A percentile compares a stretch with the other conserved stretches of the same genome.
These are phyloP conservation scores for Zygnema circumcarinatum DNA, from an alignment of 139 green algal species.

Conservation along the genomic window DNA sequence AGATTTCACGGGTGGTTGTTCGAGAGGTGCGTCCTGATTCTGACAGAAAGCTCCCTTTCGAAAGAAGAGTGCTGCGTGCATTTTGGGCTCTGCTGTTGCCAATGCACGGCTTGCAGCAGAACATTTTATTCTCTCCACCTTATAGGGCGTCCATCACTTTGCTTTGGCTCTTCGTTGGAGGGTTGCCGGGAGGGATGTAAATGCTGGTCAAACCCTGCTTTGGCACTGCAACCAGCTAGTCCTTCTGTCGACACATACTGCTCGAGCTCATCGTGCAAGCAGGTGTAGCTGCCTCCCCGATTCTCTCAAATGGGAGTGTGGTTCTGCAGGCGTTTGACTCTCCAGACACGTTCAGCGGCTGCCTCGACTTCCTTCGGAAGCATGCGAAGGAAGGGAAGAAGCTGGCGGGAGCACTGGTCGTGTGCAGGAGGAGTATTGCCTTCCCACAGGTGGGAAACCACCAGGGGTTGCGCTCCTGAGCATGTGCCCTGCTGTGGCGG, in stretches of 20 bases:
- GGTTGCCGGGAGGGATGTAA: not conserved
- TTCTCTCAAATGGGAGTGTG: too few relatives aligned
- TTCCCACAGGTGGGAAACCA: slow-evolving; percentile 41
- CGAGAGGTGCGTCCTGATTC: not conserved
- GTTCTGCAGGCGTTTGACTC: slow-evolving; percentile 40
- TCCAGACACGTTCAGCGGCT: slow-evolving; percentile 29
- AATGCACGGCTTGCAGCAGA: not conserved
- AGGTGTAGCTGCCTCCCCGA: too few relatives aligned
- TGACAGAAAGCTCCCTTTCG: too few relatives aligned
- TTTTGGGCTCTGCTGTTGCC: too few relatives aligned
- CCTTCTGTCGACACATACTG: too few relatives aligned
- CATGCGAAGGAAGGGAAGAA: not conserved
- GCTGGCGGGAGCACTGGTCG: slow-evolving; percentile 17
- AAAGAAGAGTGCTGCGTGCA: too few relatives aligned
- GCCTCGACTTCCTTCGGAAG: slow-evolving; percentile 22
- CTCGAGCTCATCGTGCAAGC: too few relatives aligned
- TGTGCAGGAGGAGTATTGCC: slow-evolving; percentile 14
- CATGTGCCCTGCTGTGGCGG: not conserved
- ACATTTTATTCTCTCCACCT: not conserved
- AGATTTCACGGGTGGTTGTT: not conserved
- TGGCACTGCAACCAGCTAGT: too few relatives aligned
- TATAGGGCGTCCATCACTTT: not conserved
- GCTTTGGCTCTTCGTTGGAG: not conserved
- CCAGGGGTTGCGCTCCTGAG: not conserved
- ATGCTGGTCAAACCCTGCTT: not conserved